These are phyloP conservation scores for Eutrema heterophyllum DNA, from an alignment of 345 rosid genomes.

Conservation along the genomic window DNA sequence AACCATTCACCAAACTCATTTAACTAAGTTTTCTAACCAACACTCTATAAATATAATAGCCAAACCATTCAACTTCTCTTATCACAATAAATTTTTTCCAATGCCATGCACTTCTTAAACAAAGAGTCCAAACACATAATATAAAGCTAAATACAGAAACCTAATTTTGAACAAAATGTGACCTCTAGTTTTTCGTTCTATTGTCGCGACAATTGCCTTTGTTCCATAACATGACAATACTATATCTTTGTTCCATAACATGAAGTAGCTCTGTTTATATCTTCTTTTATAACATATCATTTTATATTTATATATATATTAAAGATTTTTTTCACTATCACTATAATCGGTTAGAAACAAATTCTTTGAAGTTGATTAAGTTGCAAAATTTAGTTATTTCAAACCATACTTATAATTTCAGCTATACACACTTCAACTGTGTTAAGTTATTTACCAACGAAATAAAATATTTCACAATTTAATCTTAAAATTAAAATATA, in stretches of 20 bases:
- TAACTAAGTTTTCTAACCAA: neutral
- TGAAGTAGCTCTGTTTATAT: neutral
- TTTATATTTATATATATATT: neutral
- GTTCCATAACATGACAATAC: neutral
- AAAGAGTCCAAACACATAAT: neutral
- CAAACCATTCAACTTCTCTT: neutral
- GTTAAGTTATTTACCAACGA: neutral
- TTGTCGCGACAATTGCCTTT: neutral
- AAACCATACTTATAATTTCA: too few relatives aligned
- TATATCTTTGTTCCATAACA: neutral
- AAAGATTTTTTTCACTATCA: neutral
- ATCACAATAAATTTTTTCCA: neutral
- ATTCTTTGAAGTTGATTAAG: neutral
- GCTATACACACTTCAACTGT: neutral
- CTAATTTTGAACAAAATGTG: neutral
- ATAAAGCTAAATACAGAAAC: neutral
- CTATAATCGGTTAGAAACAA: neutral
- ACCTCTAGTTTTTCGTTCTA: neutral
- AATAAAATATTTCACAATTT: neutral
- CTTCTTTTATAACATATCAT: neutral
- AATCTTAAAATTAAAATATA: neutral
- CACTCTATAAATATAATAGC: neutral
- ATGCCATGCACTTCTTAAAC: neutral
- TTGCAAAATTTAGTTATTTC: too few relatives aligned
- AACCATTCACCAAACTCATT: neutral